Conservation (phyloP, 2,329 filamentous ascomycete genomes). For the Diaporthe aspalathi region DNA sequence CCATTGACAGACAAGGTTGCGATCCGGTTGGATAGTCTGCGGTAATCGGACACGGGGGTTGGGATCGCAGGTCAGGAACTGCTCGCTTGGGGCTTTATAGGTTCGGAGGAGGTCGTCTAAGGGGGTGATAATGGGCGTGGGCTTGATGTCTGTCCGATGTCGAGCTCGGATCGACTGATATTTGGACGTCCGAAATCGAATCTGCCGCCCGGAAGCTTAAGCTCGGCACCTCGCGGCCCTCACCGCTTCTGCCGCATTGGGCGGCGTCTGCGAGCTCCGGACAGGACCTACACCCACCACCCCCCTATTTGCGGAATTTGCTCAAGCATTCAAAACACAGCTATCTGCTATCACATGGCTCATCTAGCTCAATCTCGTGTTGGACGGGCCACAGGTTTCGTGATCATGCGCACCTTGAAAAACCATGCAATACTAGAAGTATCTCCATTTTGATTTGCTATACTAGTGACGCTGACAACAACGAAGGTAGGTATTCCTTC, state of each 20-base stretch:
- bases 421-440: constrained; percentile 23
- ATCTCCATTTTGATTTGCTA: constrained; percentile 26
- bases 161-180: constrained; percentile 28
- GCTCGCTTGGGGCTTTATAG: not conserved
- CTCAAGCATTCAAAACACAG: not conserved
- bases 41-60: not conserved
- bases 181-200: constrained; percentile 30
- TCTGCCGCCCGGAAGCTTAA: constrained; percentile 34
- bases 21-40: not conserved
- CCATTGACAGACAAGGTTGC: constrained; percentile 45
- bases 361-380: too few species aligned
- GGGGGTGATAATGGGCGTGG: not conserved
- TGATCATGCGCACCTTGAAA: not conserved
- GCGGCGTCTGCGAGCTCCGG: not conserved
- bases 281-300: not conserved
- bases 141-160: constrained; percentile 24
- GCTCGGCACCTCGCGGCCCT: constrained; percentile 30
- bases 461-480: constrained; percentile 22
- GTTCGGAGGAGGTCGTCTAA: not conserved
- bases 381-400: not conserved
- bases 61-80: not conserved
- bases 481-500: not conserved
- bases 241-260: constrained; percentile 32
- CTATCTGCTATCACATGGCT: not conserved
- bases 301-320: not conserved